These are phyloP conservation scores for Poteriospumella lacustris DNA, from an alignment of 108 stramenopile species.

Conservation along the genomic window DNA sequence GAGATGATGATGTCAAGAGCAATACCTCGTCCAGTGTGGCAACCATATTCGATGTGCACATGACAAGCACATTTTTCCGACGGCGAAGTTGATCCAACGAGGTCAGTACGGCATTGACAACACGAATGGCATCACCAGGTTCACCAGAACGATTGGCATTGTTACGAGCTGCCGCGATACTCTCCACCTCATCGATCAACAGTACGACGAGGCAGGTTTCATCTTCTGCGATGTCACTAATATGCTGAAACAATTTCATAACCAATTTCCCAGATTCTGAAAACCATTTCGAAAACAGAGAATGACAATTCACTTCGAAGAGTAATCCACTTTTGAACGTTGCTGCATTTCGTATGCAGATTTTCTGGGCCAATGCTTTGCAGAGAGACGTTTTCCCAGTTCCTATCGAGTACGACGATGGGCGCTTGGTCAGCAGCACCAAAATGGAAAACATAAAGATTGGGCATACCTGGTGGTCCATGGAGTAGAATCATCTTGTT, in stretches of 20 bases:
- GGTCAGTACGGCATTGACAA: conserved; percentile 49
- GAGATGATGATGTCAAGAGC: neutral
- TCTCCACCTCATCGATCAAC: conserved; percentile 56
- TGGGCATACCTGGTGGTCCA: conserved; percentile 74
- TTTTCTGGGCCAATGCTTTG: conserved; percentile 27
- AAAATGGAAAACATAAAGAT: conserved; percentile 63
- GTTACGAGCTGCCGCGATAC: conserved; percentile 37
- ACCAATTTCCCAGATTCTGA: conserved; percentile 76
- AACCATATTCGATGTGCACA: conserved; percentile 73
- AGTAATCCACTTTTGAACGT: conserved; percentile 38
- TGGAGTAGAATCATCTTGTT: conserved; percentile 74
- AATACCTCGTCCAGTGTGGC: conserved; percentile 32
- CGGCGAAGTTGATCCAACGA: conserved; percentile 60
- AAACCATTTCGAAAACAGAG: conserved; percentile 79
- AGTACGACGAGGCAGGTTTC: conserved; percentile 64
- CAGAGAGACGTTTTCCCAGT: conserved; percentile 27
- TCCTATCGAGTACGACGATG: conserved; percentile 36
- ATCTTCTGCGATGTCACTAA: conserved; percentile 68
- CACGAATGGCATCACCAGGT: conserved; percentile 45
- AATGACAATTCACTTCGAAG: conserved; percentile 73
- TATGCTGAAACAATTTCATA: conserved; percentile 61
- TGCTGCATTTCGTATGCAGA: neutral
- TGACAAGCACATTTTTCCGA: conserved; percentile 66
- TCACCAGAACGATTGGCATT: conserved; percentile 29
- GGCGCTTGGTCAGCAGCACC: conserved; percentile 69